phyloP scores from a whole-genome alignment of 2,329 filamentous ascomycete genomes.

The Polychaeton citri region DNA sequence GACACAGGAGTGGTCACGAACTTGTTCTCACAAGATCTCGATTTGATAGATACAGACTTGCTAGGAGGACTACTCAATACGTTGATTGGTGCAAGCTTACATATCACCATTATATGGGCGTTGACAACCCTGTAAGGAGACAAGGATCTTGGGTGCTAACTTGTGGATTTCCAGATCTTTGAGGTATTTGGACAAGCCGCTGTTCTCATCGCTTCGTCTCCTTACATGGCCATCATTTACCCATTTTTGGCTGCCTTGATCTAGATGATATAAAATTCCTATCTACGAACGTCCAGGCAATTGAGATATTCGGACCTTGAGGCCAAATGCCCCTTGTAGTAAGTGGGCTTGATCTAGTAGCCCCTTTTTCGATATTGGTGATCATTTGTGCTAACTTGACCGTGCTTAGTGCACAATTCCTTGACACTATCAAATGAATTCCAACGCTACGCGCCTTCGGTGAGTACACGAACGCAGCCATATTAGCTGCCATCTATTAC shows the following conservation, averaged over 20 bases:
- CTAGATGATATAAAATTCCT: slow-evolving; percentile 32
- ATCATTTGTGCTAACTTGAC: not conserved
- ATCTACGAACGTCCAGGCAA: slow-evolving; percentile 35
- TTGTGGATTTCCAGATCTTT: not conserved
- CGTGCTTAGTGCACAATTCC: slow-evolving; percentile 29
- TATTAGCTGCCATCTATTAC: slow-evolving; percentile 8
- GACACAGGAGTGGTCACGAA: slow-evolving; percentile 1
- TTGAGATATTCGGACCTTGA: slow-evolving; percentile 41
- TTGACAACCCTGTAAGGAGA: not conserved
- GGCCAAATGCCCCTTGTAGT: slow-evolving; percentile 18
- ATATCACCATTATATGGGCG: not conserved
- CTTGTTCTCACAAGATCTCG: not conserved
- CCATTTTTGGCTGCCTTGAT: slow-evolving; percentile 25
- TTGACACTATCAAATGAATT: slow-evolving; percentile 36
- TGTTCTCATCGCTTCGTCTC: slow-evolving; percentile 26
- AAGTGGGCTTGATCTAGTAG: not conserved
- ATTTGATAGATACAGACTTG: not conserved
- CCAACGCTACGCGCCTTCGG: slow-evolving; percentile 40
- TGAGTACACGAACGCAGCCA: slow-evolving; percentile 27
- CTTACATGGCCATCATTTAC: slow-evolving; percentile 26
- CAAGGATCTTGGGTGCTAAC: not conserved
- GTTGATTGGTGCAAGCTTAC: not conserved
- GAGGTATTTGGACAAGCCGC: slow-evolving; percentile 10
- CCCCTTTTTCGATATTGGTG: not conserved
- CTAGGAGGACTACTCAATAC: not conserved